A percentile compares a stretch with the other conserved stretches of the same genome.
Evolutionary conservation across 2,329 filamentous ascomycete genomes (phyloP).

Genomic region (Fusarium sp.): DNA sequence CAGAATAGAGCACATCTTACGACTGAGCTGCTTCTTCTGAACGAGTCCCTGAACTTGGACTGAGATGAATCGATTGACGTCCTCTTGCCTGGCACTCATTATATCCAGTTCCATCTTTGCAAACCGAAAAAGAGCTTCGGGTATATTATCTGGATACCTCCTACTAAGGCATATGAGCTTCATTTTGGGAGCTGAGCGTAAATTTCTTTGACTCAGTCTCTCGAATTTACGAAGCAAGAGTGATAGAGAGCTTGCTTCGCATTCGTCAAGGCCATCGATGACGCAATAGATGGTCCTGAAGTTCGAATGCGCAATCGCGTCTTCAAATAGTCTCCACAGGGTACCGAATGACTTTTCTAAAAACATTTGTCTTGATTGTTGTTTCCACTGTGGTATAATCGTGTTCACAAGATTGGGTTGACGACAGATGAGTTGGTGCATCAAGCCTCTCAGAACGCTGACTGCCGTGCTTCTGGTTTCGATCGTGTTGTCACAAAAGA

Average conservation of each 20-base stretch:
- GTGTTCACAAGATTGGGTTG: fast-evolving
- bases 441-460: background rate
- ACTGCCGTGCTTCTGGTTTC: background rate
- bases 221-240: background rate
- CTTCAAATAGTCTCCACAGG: background rate
- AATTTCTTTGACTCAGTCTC: background rate
- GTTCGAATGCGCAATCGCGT: fast-evolving
- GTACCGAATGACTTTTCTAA: background rate
- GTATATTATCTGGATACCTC: background rate
- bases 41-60: background rate
- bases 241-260: background rate
- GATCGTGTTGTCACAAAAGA: background rate
- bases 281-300: background rate
- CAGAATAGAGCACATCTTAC: background rate
- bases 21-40: background rate
- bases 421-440: background rate
- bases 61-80: background rate
- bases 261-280: slow-evolving; percentile 12
- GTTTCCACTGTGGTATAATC: background rate
- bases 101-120: background rate
- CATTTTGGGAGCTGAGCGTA: fast-evolving
- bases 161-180: background rate
- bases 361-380: fast-evolving
- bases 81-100: fast-evolving
- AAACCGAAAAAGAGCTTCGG: fast-evolving